A percentile compares a stretch with the other conserved stretches of the same genome.
Conservation (phyloP, 2,329 filamentous ascomycete genomes). For the Hirsutella minnesotensis region DNA sequence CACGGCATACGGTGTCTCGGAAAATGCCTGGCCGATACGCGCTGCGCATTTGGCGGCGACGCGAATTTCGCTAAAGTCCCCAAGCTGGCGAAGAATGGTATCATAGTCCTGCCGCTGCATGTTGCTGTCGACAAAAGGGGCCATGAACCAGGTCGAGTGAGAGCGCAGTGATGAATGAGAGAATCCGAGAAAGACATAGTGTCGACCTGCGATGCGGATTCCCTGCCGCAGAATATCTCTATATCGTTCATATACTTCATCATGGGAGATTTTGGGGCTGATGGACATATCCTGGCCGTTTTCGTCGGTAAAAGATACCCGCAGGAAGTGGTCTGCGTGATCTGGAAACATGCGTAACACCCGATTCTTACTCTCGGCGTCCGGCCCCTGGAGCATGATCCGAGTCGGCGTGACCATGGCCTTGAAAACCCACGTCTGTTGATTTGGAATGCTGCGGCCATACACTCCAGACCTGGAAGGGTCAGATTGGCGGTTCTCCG, state of each 20-base stretch:
- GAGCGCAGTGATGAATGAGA: conserved; percentile 66
- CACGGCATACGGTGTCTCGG: conserved; percentile 58
- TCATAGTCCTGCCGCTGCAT: conserved; percentile 21
- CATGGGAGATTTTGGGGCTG: conserved; percentile 34
- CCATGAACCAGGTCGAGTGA: conserved; percentile 56
- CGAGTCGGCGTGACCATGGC: conserved; percentile 48
- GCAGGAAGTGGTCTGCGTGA: conserved; percentile 51
- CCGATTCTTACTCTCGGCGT: conserved; percentile 56
- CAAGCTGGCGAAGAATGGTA: conserved; percentile 34
- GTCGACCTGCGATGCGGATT: conserved; percentile 50
- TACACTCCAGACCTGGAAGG: conserved; percentile 13
- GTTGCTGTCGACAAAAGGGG: conserved; percentile 29
- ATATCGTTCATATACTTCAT: conserved; percentile 47
- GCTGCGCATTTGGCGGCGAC: conserved; percentile 46
- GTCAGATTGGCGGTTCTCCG: conserved; percentile 16
- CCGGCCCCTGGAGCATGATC: conserved; percentile 45
- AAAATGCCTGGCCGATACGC: conserved; percentile 56
- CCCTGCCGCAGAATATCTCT: conserved; percentile 43
- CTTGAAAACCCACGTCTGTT: conserved; percentile 40
- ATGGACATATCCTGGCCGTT: conserved; percentile 52
- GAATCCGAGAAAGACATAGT: conserved; percentile 61
- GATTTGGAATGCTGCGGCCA: conserved; percentile 16
- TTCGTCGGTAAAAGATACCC: conserved; percentile 66
- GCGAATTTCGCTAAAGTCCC: conserved; percentile 36
- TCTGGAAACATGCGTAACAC: conserved; percentile 54